Evolutionary conservation across 805 yeast species (phyloP).

Genomic region (Alloascoidea africana): DNA sequence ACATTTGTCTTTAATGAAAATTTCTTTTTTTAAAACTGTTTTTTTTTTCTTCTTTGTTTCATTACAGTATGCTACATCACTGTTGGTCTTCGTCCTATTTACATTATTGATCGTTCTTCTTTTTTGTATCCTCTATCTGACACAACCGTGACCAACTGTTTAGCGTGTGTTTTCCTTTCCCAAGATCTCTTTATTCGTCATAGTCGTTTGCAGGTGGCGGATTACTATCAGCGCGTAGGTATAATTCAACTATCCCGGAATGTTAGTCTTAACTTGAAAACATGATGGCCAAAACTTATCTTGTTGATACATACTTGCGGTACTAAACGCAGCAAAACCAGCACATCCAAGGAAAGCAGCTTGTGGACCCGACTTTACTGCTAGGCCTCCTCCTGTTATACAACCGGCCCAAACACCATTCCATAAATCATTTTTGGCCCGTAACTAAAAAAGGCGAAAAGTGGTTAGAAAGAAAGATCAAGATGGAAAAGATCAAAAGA

Average conservation of each 20-base stretch:
- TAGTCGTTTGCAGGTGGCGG: slow-evolving; percentile 83
- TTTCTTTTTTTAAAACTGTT: no score
- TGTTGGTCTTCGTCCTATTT: no score
- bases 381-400: slow-evolving; percentile 91
- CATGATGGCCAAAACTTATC: slow-evolving; percentile 11
- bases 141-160: no score
- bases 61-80: no score
- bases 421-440: slow-evolving; percentile 86
- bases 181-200: slow-evolving; percentile 25
- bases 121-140: no score
- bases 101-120: no score
- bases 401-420: slow-evolving; percentile 93
- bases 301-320: slow-evolving; percentile 29
- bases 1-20: no score
- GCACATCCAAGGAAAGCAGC: slow-evolving; percentile 90
- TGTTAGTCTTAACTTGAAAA: background rate
- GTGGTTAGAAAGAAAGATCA: background rate
- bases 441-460: slow-evolving; percentile 15
- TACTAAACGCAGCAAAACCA: slow-evolving; percentile 92
- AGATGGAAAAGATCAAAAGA: background rate
- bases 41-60: no score
- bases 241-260: slow-evolving; percentile 38
- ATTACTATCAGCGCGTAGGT: slow-evolving; percentile 70
- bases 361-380: slow-evolving; percentile 85
- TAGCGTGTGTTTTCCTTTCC: no score